Percentiles rank a stretch among this genome's conserved stretches.
Evolutionary conservation across 495 filamentous ascomycete genomes (phyloP).

Genomic region (Talaromyces ruber): DNA sequence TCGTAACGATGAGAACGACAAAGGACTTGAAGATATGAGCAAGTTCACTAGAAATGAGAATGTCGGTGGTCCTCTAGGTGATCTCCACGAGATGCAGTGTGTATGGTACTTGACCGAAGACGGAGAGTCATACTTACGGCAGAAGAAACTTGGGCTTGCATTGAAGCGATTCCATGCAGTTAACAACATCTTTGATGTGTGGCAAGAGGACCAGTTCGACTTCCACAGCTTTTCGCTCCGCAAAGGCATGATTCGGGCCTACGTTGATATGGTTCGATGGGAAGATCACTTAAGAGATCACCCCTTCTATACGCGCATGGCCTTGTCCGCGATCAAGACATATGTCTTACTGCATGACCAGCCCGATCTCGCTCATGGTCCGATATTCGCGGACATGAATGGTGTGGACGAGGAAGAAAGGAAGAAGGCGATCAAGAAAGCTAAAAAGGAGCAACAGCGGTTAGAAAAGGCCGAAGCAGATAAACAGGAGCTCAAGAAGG

Average conservation of each 20-base stretch:
- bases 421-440: constrained; percentile 94
- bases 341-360: constrained; percentile 77
- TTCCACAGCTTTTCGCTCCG: constrained; percentile 95
- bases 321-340: constrained; percentile 68
- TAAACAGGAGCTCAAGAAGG: constrained; percentile 57
- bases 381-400: constrained; percentile 45
- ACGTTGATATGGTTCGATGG: constrained; percentile 94
- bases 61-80: constrained; percentile 75
- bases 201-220: constrained; percentile 98
- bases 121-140: constrained; percentile 79
- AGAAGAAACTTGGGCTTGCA: constrained; percentile 73
- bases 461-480: constrained; percentile 73
- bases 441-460: constrained; percentile 83
- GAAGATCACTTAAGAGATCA: constrained; percentile 86
- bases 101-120: constrained; percentile 97
- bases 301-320: constrained; percentile 85
- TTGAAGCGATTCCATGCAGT: constrained; percentile 84
- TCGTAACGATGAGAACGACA: constrained; percentile 82
- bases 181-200: constrained; percentile 88
- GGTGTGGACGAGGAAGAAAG: constrained; percentile 60
- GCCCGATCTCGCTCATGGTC: constrained; percentile 51
- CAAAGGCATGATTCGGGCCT: constrained; percentile 91
- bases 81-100: constrained; percentile 97
- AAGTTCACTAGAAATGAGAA: constrained; percentile 92
- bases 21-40: constrained; percentile 79